Base-by-base conservation (phyloP, 805 yeast genomes). In the Saccharomycopsis selenospora region DNA sequence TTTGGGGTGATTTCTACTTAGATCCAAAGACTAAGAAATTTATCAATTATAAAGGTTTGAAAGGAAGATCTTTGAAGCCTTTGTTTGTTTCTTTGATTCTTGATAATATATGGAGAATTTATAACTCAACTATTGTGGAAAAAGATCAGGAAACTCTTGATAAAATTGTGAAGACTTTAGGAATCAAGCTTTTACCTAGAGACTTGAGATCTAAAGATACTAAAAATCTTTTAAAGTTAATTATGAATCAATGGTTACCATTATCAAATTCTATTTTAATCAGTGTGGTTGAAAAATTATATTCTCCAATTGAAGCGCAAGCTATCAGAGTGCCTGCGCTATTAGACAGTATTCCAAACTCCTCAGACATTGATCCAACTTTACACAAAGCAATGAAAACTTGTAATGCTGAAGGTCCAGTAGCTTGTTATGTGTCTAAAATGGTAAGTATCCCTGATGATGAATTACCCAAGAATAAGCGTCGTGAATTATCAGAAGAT, bases 181-280 rank as follows among this genome's bases (percentile, higher is more conserved):
- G 77, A 17, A 75, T 88, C 45, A 82, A 81, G 54, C 66, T 91
- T 2, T 58, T 72, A 2, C 86, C 93, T 4, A 71, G 95, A 51
- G 96, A 90, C 55, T 60, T 88, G 48, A 73, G 84, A 48, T 80
- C 95, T 0, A 87, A 83, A 57, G 97, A 91, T 59, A 71, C 79
- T 42, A 81, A 79, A 53, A 70, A 68, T 47, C 64, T 88, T 41
- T 62, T 89, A 17, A 75, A 72, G 48, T 70, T 79, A 5, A 75
- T 93, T 3, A 79, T 91, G 78, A 79, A 88, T 1, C 97, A 91
- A 61, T 93, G 99, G 97, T 68, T 93, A 20, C 98, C 99, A 0
- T 77, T 93, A 3, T 84, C 97, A 22, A 82, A 85, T 33, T 86
- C 98, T 0, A 76, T 91, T 6, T 66, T 93, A 25, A 72, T 93